Evolutionary conservation across 257 asterid genomes (phyloP), one percentile per base, ranked within the genome.

Genomic region (Solanum piurae): DNA sequence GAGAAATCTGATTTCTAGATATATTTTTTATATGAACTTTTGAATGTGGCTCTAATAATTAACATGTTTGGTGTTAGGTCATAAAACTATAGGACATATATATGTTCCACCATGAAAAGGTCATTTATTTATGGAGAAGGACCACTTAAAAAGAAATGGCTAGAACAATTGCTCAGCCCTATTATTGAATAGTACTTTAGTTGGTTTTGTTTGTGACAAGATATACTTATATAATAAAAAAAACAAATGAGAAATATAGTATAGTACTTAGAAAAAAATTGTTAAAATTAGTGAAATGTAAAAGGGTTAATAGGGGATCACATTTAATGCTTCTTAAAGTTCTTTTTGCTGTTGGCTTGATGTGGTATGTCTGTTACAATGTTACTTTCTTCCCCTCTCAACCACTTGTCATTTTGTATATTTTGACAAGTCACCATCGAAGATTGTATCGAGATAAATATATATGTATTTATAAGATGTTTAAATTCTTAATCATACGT

Each of bases 311-410:
- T 68, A 34, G 66, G 82, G 83, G 37, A 75, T 88, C 84, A 86
- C 87, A 89, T 88, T 89, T 86, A 89, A 25, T 89, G 86, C 40
- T 83, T 46, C 87, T 86, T 72, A 42, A 11, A 73, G 90, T 62
- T 86, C 86, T 86, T 69, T 84, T 64, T 88, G 52, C 87, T 88
- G 88, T 88, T 90, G 90, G 87, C 60, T 88, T 76, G 89, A 83
- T 76, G 88, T 85, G 91, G 90, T 42, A 86, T 89, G 93, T 92
- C 91, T 86, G 88, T 58, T 55, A 90, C 89, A 88, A 73, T 91
- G 93, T 86, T 87, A 12, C 31, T 37, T 37, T n/a, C 68, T 87
- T 21, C 49, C 86, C 87, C 86, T 74, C 76, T 29, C 91, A 86
- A 89, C 89, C 18, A 86, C 92, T 87, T 76, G 60, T 79, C 11